Conservation (phyloP, 306 rosid species). For the Fragaria iinumae region DNA sequence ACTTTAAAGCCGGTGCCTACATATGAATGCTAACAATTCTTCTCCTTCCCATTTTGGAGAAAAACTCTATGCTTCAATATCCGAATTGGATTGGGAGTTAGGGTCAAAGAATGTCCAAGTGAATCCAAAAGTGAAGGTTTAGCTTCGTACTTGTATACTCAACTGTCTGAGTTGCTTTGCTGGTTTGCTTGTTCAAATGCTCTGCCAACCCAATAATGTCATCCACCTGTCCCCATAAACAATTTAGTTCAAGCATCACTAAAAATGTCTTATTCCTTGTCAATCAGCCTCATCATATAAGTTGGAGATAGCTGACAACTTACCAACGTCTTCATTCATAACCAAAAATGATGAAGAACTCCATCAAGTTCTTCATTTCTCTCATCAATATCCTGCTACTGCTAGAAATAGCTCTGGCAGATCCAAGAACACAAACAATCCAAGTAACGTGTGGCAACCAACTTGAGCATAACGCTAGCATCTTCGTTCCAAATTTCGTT, state of each 20-base stretch:
- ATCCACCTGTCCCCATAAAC: background rate
- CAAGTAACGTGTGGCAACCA: conserved; percentile 43
- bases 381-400: conserved; percentile 27
- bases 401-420: conserved; percentile 43
- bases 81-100: background rate
- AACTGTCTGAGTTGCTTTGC: background rate
- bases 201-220: background rate
- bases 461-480: conserved; percentile 48
- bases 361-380: conserved; percentile 15
- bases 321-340: conserved; percentile 8
- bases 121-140: background rate
- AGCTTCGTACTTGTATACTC: background rate
- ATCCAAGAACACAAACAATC: conserved; percentile 68
- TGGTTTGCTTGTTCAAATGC: background rate
- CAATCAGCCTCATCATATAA: conserved; percentile 13
- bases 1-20: conserved; percentile 16
- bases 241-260: background rate
- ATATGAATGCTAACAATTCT: conserved; percentile 9
- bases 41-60: background rate
- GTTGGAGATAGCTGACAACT: conserved; percentile 10
- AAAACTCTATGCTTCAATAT: background rate
- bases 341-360: conserved; percentile 40
- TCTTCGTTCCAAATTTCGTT: conserved; percentile 70
- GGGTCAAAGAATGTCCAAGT: background rate
- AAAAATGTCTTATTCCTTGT: background rate